These are phyloP conservation scores for Lachnellula subtilissima DNA, from an alignment of 2,329 filamentous ascomycete species.

Conservation along the genomic window DNA sequence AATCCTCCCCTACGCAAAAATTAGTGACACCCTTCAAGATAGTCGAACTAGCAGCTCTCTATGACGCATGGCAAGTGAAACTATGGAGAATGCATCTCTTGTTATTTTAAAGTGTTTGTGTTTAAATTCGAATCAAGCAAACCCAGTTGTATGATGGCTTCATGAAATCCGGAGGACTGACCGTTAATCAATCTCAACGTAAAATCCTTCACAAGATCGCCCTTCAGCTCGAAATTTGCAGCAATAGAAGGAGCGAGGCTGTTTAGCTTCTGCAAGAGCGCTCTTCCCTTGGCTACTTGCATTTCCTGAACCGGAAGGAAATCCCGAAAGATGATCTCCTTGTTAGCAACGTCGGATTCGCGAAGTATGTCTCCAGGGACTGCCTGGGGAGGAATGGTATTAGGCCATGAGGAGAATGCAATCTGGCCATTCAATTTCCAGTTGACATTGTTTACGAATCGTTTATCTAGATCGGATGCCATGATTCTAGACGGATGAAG, in stretches of 20 bases:
- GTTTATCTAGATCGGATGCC: neutral
- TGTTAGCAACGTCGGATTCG: neutral
- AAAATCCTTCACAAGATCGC: constrained; percentile 1
- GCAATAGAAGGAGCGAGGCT: constrained; percentile 1
- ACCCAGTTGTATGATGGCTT: no score
- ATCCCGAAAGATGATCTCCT: neutral
- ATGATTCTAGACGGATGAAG: neutral
- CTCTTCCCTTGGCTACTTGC: constrained; percentile 15
- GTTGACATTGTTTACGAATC: neutral
- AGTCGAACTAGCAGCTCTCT: no score
- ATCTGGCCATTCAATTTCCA: neutral
- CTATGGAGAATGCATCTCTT: no score
- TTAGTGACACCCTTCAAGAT: neutral
- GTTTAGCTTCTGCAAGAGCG: neutral
- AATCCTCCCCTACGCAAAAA: neutral
- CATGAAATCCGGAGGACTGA: no score
- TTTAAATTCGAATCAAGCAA: no score
- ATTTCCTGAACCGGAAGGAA: neutral
- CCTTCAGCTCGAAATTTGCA: constrained; percentile 1
- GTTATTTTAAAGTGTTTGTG: no score
- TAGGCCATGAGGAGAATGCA: neutral
- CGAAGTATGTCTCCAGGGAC: neutral
- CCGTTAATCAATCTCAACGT: neutral
- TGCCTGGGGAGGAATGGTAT: neutral
- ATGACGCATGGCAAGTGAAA: no score